These are phyloP conservation scores for Tuber borchii DNA, from an alignment of 495 filamentous ascomycete genomes.

Conservation along the genomic window DNA sequence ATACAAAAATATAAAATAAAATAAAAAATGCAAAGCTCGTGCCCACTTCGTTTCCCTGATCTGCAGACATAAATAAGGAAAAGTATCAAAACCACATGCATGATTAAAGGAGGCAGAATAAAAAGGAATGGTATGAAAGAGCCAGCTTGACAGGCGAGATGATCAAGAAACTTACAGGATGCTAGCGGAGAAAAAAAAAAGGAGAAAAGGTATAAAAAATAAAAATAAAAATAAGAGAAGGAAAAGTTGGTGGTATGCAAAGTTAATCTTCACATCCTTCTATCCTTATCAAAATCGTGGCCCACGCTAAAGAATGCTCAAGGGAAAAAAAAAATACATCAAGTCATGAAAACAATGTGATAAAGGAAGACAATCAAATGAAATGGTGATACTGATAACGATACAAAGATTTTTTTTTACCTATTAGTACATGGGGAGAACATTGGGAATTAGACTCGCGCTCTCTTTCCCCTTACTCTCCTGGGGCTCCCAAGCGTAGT, in stretches of 20 bases:
- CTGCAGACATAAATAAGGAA: background rate
- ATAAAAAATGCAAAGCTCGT: background rate
- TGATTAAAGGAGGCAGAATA: background rate
- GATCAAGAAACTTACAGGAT: background rate
- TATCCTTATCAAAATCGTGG: background rate
- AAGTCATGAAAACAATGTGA: background rate
- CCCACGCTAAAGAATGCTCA: background rate
- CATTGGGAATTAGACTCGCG: background rate
- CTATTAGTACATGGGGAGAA: background rate
- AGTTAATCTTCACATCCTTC: background rate
- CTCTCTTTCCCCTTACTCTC: background rate
- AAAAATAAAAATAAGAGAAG: background rate
- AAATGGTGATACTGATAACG: background rate
- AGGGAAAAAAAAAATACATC: background rate
- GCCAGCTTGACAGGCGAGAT: background rate
- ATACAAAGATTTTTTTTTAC: background rate
- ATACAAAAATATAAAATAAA: background rate
- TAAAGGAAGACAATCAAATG: background rate
- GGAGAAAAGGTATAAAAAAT: background rate
- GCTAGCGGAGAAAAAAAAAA: background rate
- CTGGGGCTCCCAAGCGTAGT: background rate
- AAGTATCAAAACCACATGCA: background rate
- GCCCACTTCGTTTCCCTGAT: background rate
- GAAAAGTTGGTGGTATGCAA: background rate
- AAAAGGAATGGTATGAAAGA: background rate